These are phyloP conservation scores for Aureobasidium sp. DNA, from an alignment of 2,329 filamentous ascomycete genomes.

Conservation along the genomic window DNA sequence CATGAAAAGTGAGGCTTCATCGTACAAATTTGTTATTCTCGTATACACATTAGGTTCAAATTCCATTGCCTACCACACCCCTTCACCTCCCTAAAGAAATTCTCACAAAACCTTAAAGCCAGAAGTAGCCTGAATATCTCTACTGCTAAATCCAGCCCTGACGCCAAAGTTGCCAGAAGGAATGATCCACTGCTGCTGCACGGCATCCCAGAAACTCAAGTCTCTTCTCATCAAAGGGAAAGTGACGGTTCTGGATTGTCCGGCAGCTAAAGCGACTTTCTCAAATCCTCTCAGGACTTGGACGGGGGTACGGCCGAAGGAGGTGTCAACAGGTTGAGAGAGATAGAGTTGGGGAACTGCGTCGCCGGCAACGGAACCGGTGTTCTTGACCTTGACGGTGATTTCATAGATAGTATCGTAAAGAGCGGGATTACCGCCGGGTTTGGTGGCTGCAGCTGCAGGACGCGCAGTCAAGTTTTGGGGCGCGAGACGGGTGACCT, in stretches of 20 bases:
- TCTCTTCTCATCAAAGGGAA: constrained; percentile 52
- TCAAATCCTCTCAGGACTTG: constrained; percentile 53
- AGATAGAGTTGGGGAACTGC: constrained; percentile 54
- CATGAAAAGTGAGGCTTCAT: too few relatives aligned
- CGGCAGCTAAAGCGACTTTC: constrained; percentile 45
- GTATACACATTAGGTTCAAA: too few relatives aligned
- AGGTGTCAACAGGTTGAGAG: constrained; percentile 26
- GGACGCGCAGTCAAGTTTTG: neutral
- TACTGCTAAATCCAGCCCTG: constrained; percentile 28
- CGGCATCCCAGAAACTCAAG: constrained; percentile 55
- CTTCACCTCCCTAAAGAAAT: too few relatives aligned
- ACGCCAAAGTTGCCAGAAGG: constrained; percentile 23
- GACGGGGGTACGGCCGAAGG: constrained; percentile 28
- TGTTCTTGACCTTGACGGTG: constrained; percentile 59
- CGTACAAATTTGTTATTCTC: too few relatives aligned
- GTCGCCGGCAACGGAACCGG: constrained; percentile 51
- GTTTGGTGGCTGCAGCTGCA: constrained; percentile 23
- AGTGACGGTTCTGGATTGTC: constrained; percentile 38
- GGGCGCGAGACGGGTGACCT: constrained; percentile 45
- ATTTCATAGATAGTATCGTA: constrained; percentile 61
- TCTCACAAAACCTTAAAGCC: neutral
- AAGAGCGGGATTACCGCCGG: constrained; percentile 51
- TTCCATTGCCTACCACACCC: too few relatives aligned
- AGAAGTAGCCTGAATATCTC: constrained; percentile 22
- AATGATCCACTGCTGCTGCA: constrained; percentile 48